Evolutionary conservation across 169 alveolate genomes (phyloP), one percentile per base, ranked within the genome.

Genomic region (Eimeria falciformis): DNA sequence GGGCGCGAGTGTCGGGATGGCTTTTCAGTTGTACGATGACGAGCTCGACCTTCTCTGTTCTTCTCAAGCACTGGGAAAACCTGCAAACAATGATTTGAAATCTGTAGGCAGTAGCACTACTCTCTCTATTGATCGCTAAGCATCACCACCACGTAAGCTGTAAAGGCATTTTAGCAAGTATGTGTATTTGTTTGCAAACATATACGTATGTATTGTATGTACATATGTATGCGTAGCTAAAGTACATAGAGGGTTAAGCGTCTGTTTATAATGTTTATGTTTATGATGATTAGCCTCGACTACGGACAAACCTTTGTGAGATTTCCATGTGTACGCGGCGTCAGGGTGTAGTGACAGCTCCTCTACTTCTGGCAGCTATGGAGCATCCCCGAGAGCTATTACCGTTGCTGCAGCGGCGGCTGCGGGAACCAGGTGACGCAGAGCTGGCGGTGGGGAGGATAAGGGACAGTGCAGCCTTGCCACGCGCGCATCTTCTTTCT

Each of bases 1-100:
- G 58, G 98, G 98, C n/a, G 94, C 96, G 46, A 96, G 94, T 86
- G 95, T 97, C 50, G 98, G 98, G 45, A 94, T 97, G 96, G 97
- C 98, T 12, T 97, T 97, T 95, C 98, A 97, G 79, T 87, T 96
- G 69, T 94, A 96, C 77, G 98, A 97, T 90, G 98, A 97, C 92
- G 91, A 95, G 84, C 86, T 97, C 55, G 98, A 97, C 91, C 96
- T 96, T 62, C 90, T 90, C 23, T 69, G 95, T n/a, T 71, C 88
- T 5, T 69, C 93, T 17, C 71, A 77, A 17, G 71, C 84, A 21
- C 71, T 94, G 53, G 98, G 98, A 2, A 97, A 97, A 84, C 98
- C 98, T 1, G 90, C 95, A 37, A 86, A 97, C 58, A 96, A 94
- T 53, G 98, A 97, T 86, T 27, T 97, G 69, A 53, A 82, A 5